Evolutionary conservation across 164 flowering plant genomes (phyloP).

Genomic region (Magnolia sinica): DNA sequence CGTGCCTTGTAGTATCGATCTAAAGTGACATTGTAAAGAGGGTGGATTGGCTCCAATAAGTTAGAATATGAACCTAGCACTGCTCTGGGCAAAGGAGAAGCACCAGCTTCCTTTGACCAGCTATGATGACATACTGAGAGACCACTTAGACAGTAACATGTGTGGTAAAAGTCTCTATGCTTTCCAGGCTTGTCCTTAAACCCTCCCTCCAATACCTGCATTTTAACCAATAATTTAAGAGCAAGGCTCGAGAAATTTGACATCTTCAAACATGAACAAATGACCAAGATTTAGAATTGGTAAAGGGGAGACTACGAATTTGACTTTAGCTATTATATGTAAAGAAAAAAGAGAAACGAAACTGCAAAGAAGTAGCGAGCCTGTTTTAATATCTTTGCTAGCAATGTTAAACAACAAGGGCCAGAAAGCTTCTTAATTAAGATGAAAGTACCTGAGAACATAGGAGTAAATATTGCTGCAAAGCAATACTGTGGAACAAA

Average conservation of each 20-base stretch:
- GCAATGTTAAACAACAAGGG: no score
- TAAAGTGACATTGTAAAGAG: conserved; percentile 62
- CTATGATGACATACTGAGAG: conserved; percentile 70
- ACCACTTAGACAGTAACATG: conserved; percentile 91
- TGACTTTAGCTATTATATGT: not conserved
- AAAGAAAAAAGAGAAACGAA: not conserved
- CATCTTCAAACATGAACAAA: not conserved
- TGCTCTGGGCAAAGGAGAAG: conserved; percentile 52
- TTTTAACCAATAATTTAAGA: not conserved
- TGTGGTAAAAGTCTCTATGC: conserved; percentile 71
- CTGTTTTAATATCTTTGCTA: no score
- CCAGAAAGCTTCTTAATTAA: no score
- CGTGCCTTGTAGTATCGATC: conserved; percentile 37
- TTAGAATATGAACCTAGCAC: conserved; percentile 71
- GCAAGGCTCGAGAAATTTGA: not conserved
- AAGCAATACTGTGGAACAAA: conserved; percentile 56
- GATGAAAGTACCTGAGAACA: conserved; percentile 69
- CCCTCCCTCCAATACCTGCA: conserved; percentile 71
- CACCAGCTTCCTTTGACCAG: conserved; percentile 38
- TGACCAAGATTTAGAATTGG: not conserved
- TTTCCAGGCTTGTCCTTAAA: conserved; percentile 90
- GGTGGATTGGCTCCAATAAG: conserved; percentile 73
- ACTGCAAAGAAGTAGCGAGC: not conserved
- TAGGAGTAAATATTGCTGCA: conserved; percentile 78
- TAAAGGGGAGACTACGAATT: not conserved